Conservation (phyloP, 2,329 filamentous ascomycete genomes). For the Penicillium freii region DNA sequence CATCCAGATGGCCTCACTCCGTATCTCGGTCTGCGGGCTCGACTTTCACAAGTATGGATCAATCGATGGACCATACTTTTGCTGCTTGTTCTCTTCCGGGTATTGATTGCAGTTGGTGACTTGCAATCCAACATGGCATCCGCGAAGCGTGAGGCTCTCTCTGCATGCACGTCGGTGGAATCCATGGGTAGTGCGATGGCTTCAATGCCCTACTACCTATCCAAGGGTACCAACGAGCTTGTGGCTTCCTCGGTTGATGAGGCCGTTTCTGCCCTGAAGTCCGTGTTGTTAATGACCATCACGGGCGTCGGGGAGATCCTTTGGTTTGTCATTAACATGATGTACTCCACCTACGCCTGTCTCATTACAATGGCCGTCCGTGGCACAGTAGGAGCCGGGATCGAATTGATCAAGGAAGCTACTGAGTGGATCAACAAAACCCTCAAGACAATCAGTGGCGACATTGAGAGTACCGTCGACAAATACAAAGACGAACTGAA, state of each 20-base stretch:
- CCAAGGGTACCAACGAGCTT: constrained; percentile 81
- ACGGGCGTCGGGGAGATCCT: constrained; percentile 84
- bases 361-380: constrained; percentile 80
- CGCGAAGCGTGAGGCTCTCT: constrained; percentile 77
- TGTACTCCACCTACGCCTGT: constrained; percentile 87
- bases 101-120: constrained; percentile 71
- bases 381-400: constrained; percentile 70
- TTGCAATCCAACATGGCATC: constrained; percentile 72
- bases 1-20: constrained; percentile 74
- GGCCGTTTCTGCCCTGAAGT: constrained; percentile 75
- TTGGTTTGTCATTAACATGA: constrained; percentile 87
- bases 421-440: constrained; percentile 60
- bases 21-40: constrained; percentile 84
- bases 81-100: constrained; percentile 76
- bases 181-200: constrained; percentile 92
- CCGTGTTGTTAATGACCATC: constrained; percentile 73
- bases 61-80: constrained; percentile 95
- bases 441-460: constrained; percentile 46
- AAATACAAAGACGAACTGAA: constrained; percentile 58
- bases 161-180: constrained; percentile 88
- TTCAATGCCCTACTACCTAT: constrained; percentile 96
- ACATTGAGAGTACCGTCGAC: constrained; percentile 42
- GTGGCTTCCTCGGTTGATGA: constrained; percentile 77
- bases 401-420: constrained; percentile 61
- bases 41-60: constrained; percentile 94